Evolutionary conservation across 2,329 filamentous ascomycete species (phyloP).

Genomic region (Diaporthe longicolla): DNA sequence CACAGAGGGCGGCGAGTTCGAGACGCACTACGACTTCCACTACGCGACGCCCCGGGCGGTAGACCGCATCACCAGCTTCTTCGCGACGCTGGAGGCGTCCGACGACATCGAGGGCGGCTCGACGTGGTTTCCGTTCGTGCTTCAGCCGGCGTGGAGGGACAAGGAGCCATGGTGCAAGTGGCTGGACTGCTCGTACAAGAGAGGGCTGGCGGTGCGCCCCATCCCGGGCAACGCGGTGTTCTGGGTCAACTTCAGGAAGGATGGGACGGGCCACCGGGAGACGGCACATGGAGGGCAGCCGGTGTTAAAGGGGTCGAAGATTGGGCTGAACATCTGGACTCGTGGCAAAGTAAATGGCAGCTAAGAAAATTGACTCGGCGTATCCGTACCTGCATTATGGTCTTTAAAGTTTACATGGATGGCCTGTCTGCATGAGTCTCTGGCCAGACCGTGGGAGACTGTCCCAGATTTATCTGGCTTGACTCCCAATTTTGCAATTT

Average conservation of each 20-base stretch:
- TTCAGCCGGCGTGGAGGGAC: conserved; percentile 22
- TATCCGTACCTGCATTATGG: background rate
- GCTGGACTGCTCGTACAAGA: conserved; percentile 36
- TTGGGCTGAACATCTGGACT: conserved; percentile 71
- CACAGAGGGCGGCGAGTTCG: conserved; percentile 17
- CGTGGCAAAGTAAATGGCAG: conserved; percentile 49
- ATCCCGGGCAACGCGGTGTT: conserved; percentile 68
- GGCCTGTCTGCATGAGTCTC: background rate
- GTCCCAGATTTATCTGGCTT: background rate
- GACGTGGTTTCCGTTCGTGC: conserved; percentile 40
- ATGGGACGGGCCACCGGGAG: conserved; percentile 64
- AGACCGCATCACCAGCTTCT: conserved; percentile 34
- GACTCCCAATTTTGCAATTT: background rate
- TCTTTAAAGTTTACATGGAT: conserved; percentile 12
- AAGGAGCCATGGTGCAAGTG: conserved; percentile 27
- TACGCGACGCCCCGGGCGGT: conserved; percentile 4
- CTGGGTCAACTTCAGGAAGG: conserved; percentile 69
- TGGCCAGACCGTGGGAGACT: conserved; percentile 1
- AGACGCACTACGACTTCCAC: conserved; percentile 33
- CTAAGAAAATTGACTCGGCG: background rate
- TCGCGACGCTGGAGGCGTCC: conserved; percentile 27
- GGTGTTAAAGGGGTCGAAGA: conserved; percentile 64
- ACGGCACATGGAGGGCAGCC: conserved; percentile 69
- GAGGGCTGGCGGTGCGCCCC: conserved; percentile 62
- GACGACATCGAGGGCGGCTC: conserved; percentile 30